Base-by-base conservation (phyloP, 2,329 filamentous ascomycete genomes). In the Huntiella moniliformis region DNA sequence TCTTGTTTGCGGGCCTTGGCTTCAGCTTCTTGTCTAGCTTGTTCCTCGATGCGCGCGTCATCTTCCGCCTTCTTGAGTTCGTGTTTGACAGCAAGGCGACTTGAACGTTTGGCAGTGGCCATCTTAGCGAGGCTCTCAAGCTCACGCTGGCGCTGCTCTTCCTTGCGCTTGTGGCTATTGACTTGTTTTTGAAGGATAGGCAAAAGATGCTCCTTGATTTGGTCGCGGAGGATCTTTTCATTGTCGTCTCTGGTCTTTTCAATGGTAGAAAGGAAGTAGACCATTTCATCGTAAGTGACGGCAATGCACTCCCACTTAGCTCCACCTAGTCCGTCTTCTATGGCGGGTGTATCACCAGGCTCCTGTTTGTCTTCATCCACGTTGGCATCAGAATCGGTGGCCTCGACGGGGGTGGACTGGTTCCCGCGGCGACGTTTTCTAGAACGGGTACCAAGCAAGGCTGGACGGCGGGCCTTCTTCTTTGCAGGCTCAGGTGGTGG, bases 301-400 rank as follows among this genome's bases (percentile, higher is more conserved):
- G 86, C 91, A 37, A 98, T 57, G 56, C 87, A 95, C 58, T 95
- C 86, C 88, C 91, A 98, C 51, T 73, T 82, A 62, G 79, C 81
- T 5, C 77, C 79, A 13, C 78, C 82, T 13, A 88, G 69, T 1
- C 78, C 77, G 52, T 83, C 72, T 48, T 81, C 70, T 51, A 65
- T 62, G 2, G 54, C 48, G 22, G 57, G 51, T 44, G 55, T 53
- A 38, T 60, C 55, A 8, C 43, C 48, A 4, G 56, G 51, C n/a
- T 44, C 40, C 10, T 28, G 22, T 8, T 28, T 28, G 35, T 47
- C 46, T 3, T 46, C 17, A 18, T 50, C 44, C 6, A 34, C 22
- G 4, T 56, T 57, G 39, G 59, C 55, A 13, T 66, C 62, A 42
- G 57, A 58, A 43, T 64, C 61, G 11, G 63, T 39, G 4, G 42